Percentiles rank a stretch among this genome's conserved stretches.
These are phyloP conservation scores for Penicillium longicatenatum DNA, from an alignment of 495 filamentous ascomycete species.

Conservation along the genomic window DNA sequence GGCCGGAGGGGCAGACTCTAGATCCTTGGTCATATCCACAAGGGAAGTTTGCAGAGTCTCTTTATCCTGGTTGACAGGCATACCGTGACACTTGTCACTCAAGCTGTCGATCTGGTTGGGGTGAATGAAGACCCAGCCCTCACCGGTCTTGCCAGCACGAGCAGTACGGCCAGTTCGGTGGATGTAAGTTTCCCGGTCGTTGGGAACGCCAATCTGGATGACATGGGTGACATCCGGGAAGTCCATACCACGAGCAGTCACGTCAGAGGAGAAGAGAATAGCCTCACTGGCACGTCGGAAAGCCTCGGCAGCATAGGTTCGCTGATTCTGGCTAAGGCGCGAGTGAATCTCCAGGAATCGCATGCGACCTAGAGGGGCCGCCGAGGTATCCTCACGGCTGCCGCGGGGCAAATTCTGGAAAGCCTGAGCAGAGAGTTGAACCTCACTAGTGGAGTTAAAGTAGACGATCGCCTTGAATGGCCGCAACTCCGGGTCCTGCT, in stretches of 20 bases:
- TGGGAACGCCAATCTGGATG: conserved; percentile 66
- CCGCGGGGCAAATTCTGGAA: conserved; percentile 55
- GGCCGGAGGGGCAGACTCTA: conserved; percentile 23
- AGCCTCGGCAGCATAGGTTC: conserved; percentile 65
- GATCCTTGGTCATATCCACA: conserved; percentile 53
- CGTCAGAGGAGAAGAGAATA: conserved; percentile 89
- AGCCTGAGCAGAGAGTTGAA: conserved; percentile 59
- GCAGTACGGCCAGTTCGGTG: conserved; percentile 75
- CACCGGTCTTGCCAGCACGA: conserved; percentile 73
- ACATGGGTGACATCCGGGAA: conserved; percentile 74
- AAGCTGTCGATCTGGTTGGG: conserved; percentile 56
- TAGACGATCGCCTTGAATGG: conserved; percentile 97
- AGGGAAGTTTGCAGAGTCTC: conserved; percentile 49
- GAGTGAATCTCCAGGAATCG: conserved; percentile 74
- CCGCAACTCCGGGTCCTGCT: conserved; percentile 32
- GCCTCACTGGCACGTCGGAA: conserved; percentile 67
- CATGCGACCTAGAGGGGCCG: conserved; percentile 49
- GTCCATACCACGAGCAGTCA: conserved; percentile 89
- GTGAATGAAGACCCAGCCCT: conserved; percentile 77
- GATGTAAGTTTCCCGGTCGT: conserved; percentile 66
- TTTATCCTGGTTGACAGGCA: conserved; percentile 67
- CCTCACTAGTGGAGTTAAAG: conserved; percentile 74
- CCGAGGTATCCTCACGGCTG: conserved; percentile 7
- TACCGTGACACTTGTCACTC: conserved; percentile 48
- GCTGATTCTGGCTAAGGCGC: conserved; percentile 65